Base-by-base conservation (phyloP, 2,329 filamentous ascomycete species). In the Cyanodermella asteris region DNA sequence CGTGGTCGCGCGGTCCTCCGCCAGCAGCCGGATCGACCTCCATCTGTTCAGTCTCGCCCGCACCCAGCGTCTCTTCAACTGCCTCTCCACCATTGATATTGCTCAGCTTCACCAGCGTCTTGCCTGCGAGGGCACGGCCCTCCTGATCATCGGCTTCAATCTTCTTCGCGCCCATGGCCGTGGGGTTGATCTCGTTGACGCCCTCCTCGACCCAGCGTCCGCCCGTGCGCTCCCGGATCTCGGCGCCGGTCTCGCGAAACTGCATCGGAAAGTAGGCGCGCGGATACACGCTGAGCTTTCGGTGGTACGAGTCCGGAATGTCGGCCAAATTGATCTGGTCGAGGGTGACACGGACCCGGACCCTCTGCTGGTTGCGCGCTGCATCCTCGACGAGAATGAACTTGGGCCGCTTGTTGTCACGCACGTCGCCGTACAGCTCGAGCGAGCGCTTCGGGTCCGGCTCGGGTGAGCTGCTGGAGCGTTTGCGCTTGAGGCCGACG, bases 321-420 rank as follows among this genome's bases (percentile, higher is more conserved):
- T 94, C 84, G 41, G 82, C 74, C 55, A 87, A 90, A 45, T 93
- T 75, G 38, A 93, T 81, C 22, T 72, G 71, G 42, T 93, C 80
- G n/a, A 97, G 67, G 34, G 76, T 87, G 25, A 93, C 82, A 32
- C 82, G 74, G 22, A 94, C 82, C 10, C 84, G 72, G 2, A 93
- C 71, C 20, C 81, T 27, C 13, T 32, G 67, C 25, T 68, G 72
- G 26, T 73, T 74, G 18, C 78, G 72, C 33, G 81, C 74, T 26
- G 68, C 71, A 46, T 94, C 84, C 36, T 93, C 82, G 15, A 94
- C 81, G 7, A 94, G 65, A 37, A 94, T 91, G 49, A 94, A 94
- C 50, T 93, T 94, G 44, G 84, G 74, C 42, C 80, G 78, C 54
- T 91, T 91, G 26, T 73, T 71, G 40, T 87, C 80, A 2, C 82